Conservation (phyloP, 1,284 basidiomycete genomes). For the Testicularia cyperi region DNA sequence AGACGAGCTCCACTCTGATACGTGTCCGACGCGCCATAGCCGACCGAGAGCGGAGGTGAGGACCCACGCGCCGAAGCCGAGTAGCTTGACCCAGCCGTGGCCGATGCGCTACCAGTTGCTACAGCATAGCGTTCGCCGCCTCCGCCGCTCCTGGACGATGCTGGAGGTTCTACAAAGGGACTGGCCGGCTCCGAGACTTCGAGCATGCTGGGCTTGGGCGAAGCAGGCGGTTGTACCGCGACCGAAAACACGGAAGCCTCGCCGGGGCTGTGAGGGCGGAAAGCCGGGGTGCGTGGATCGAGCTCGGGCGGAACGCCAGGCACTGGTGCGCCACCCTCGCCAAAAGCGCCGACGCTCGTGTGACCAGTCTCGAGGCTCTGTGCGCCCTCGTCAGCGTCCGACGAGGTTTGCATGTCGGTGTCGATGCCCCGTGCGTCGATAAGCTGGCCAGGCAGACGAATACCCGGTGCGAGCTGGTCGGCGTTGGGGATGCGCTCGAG, state of each 20-base stretch:
- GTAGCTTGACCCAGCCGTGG: slow-evolving; percentile 27
- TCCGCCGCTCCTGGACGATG: slow-evolving; percentile 14
- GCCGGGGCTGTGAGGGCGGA: slow-evolving; percentile 50
- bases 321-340: slow-evolving; percentile 39
- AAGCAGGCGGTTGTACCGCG: slow-evolving; percentile 54
- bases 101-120: slow-evolving; percentile 26
- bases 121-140: slow-evolving; percentile 14
- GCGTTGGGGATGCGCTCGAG: slow-evolving; percentile 56
- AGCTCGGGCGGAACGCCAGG: slow-evolving; percentile 55
- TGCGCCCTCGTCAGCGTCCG: slow-evolving; percentile 31
- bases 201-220: slow-evolving; percentile 44
- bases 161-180: slow-evolving; percentile 16
- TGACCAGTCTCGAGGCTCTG: slow-evolving; percentile 34
- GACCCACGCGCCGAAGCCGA: slow-evolving; percentile 24
- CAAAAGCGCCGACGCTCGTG: slow-evolving; percentile 39
- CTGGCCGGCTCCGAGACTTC: slow-evolving; percentile 29
- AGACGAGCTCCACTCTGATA: slow-evolving; percentile 19
- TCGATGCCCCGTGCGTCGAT: slow-evolving; percentile 17
- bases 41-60: slow-evolving; percentile 12
- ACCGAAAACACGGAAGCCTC: slow-evolving; percentile 56
- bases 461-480: slow-evolving; percentile 57
- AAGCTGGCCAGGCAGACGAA: slow-evolving; percentile 42
- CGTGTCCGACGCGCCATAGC: slow-evolving; percentile 20
- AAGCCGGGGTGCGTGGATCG: slow-evolving; percentile 50
- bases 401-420: slow-evolving; percentile 37